Percentiles rank a stretch among this genome's conserved stretches.
Conservation (phyloP, 2,329 filamentous ascomycete species). For the Arthroderma sp. region DNA sequence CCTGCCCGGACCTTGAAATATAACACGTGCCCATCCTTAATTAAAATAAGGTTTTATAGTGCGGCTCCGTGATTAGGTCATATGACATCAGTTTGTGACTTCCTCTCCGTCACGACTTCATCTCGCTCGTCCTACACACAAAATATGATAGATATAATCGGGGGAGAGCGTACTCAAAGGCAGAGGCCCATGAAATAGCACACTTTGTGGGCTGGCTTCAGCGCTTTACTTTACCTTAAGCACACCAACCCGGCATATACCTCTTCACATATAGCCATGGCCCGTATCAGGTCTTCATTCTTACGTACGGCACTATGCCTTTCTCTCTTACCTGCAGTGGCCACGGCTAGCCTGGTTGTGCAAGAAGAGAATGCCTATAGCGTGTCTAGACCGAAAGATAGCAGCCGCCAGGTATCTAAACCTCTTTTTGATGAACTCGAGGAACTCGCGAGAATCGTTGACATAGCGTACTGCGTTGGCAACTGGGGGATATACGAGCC, state of each 20-base stretch:
- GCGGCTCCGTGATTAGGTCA: constrained; percentile 2
- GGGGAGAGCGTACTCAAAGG: neutral
- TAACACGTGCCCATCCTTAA: neutral
- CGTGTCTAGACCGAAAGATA: neutral
- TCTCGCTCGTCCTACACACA: neutral
- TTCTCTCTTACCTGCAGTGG: neutral
- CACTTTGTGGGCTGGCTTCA: neutral
- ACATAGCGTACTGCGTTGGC: constrained; percentile 89
- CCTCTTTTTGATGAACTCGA: constrained; percentile 70
- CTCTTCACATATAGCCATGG: neutral
- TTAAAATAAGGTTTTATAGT: constrained; percentile 1
- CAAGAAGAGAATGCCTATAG: neutral
- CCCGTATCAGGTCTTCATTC: neutral
- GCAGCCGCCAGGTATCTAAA: constrained; percentile 38
- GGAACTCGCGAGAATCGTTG: constrained; percentile 78
- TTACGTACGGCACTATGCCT: neutral
- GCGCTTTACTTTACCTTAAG: neutral
- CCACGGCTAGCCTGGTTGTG: neutral
- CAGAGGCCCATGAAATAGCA: neutral
- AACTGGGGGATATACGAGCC: constrained; percentile 68
- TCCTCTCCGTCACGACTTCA: neutral
- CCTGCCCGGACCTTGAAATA: too few relatives aligned
- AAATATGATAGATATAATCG: neutral
- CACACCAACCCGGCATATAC: neutral
- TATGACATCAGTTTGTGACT: neutral